Evolutionary conservation across 2,329 filamentous ascomycete species (phyloP), one percentile per base, ranked within the genome.

Genomic region (Trichoderma sp.): DNA sequence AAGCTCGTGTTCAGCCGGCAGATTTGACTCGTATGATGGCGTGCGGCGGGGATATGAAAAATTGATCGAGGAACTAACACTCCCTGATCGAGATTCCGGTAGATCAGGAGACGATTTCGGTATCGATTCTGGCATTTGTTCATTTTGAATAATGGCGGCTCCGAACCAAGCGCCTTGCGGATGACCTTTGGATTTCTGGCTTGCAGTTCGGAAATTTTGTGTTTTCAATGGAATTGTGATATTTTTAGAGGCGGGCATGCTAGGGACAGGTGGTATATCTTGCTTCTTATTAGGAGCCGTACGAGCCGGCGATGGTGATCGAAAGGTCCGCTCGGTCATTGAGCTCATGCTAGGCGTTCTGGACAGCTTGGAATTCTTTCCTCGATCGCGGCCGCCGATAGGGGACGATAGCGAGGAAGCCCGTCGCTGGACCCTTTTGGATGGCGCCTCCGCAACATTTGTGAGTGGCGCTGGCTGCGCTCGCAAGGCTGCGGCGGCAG

Each of bases 271-370:
- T 34, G 93, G 93, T 64, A 87, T 84, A 74, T 87, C 81, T 60
- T 81, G 77, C 24, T 77, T 73, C 52, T 77, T 78, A 71, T 77
- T 78, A 71, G 77, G 79, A 69, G 79, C 76, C 55, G 79, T 79
- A 83, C 76, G 78, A 83, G 70, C 78, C 26, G 75, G 92, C 4
- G 90, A 96, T 4, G 90, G 89, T 14, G 91, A 91, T 73, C 94
- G 89, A 79, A 97, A 97, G 0, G 93, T 94, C 69, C 95, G 88
- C 77, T 95, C 92, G 34, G 88, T 90, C 94, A 98, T 97, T 60
- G 94, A 97, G 26, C 89, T 86, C 32, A 87, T 87, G 80, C 94
- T 96, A 67, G 84, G 86, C 46, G 86, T 84, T 75, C 92, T 85
- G 71, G 90, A 85, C 70, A 94, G 81, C 64, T 82, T 81, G 72